Conservation (phyloP, 306 rosid species). For the Pachyrhizus erosus region DNA sequence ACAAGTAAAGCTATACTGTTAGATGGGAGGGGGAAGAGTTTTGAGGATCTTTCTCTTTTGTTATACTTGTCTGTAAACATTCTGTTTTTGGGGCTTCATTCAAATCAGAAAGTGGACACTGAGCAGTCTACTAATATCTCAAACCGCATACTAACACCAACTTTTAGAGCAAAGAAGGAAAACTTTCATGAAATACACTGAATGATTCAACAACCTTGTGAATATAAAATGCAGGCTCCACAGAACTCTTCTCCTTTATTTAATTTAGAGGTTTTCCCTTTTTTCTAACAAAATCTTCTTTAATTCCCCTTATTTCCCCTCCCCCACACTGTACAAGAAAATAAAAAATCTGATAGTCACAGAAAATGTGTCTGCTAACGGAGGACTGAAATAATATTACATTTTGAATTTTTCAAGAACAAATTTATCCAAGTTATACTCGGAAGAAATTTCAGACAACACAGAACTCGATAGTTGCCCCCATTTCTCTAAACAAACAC, state of each 20-base stretch:
- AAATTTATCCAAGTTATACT: not conserved
- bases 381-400: not conserved
- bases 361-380: not conserved
- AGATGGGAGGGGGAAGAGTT: not conserved
- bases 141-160: not conserved
- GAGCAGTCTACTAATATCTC: not conserved
- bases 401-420: not conserved
- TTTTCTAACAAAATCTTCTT: not conserved
- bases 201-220: not conserved
- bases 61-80: not conserved
- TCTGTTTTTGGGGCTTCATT: not conserved
- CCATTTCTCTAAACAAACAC: not conserved
- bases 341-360: not conserved
- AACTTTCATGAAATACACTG: not conserved
- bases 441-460: not conserved
- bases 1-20: not conserved
- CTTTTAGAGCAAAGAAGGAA: not conserved
- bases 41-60: not conserved
- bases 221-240: not conserved
- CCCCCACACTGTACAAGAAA: not conserved
- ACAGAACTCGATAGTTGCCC: not conserved
- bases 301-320: not conserved
- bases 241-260: not conserved
- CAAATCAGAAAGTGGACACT: not conserved
- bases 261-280: not conserved